phyloP scores from a whole-genome alignment of 768 basidiomycete genomes.

The Leccinum subtestaceum region DNA sequence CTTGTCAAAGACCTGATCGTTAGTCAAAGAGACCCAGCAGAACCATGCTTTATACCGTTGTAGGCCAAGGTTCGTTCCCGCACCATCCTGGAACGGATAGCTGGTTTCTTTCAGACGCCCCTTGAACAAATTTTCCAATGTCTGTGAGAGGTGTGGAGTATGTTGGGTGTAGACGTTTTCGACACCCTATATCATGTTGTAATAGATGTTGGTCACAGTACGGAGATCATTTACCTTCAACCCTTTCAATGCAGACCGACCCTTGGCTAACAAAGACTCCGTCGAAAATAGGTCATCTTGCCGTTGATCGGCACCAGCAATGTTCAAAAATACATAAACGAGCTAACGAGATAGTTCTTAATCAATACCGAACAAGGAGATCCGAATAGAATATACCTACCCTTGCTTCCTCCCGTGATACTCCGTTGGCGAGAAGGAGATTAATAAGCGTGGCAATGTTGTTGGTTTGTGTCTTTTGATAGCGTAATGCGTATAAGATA shows the following conservation, averaged over 20 bases:
- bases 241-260: constrained; percentile 92
- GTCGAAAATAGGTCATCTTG: constrained; percentile 97
- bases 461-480: constrained; percentile 83
- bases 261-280: constrained; percentile 90
- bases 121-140: constrained; percentile 83
- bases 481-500: constrained; percentile 89
- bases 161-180: constrained; percentile 99
- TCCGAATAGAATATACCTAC: constrained; percentile 33
- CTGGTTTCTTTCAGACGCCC: constrained; percentile 83
- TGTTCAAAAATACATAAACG: constrained; percentile 89
- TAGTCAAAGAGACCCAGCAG: not conserved
- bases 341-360: constrained; percentile 41
- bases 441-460: constrained; percentile 81
- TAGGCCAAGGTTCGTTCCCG: constrained; percentile 63
- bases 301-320: constrained; percentile 92
- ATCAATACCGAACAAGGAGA: constrained; percentile 3
- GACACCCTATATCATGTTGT: constrained; percentile 63
- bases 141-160: constrained; percentile 88
- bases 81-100: constrained; percentile 84
- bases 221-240: constrained; percentile 62
- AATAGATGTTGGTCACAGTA: not conserved
- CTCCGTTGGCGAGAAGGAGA: constrained; percentile 71
- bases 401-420: constrained; percentile 71
- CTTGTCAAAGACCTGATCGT: constrained; percentile 38
- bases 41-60: constrained; percentile 51